Base-by-base conservation (phyloP, 768 basidiomycete species). In the Lentinula boryana region DNA sequence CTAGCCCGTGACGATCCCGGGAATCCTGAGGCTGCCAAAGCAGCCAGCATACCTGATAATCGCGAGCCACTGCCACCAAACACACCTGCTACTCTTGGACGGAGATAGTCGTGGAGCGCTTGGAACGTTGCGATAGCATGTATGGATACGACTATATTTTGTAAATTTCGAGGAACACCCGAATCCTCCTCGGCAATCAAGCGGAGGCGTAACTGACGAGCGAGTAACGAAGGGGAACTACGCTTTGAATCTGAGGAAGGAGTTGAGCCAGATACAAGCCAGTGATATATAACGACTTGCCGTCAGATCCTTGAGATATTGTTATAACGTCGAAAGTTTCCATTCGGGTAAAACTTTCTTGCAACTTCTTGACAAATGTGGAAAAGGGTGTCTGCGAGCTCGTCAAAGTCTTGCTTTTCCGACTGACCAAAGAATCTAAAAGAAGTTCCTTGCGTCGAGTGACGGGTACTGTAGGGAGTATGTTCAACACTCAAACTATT, bases 91-190 rank as follows among this genome's bases (percentile, higher is more conserved):
- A 97, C 88, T 3, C 93, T 84, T 27, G 96, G 96, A 1, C 94
- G 88, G 12, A 98, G 83, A 71, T 98, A 99, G 71, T 97, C 95
- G 68, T 97, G 93, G 33, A 98, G 81, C 1, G 96, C 95, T 71
- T 97, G 94, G 82, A 98, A 94, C 1, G 95, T 98, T 1, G 97
- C 96, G 63, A 98, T 97, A 5, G 95, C 96, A 69, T 98, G 96
- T 63, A 98, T 98, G 6, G 95, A 98, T 21, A 98, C 92, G 41
- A 94, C 92, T 68, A 98, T 91, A 65, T 93, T 95, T 68, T 89
- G 89, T 36, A 92, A 76, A 68, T 83, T 88, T 58, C 88, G 86
- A 16, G 97, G 96, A 21, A 96, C 83, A 65, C 95, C 94, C 0
- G 90, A 85, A 36, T 91, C 92, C 56, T 97, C 93, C 9, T 88